Conservation (phyloP, 1,284 basidiomycete species). For the Entoloma clypeatum region DNA sequence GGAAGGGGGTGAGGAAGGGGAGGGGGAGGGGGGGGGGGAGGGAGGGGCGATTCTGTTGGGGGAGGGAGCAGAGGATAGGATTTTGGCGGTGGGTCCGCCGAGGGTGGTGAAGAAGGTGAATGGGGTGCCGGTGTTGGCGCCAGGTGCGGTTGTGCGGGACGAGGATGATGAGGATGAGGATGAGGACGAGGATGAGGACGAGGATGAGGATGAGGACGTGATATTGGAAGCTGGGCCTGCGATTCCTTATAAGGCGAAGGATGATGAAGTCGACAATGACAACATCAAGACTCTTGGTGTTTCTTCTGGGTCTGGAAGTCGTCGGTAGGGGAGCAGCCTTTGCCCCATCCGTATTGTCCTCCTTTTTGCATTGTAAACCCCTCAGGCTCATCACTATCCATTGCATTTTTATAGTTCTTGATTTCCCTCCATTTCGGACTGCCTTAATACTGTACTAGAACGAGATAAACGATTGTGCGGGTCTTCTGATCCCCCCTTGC, state of each 20-base stretch:
- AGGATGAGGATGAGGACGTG: constrained; percentile 21
- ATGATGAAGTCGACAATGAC: constrained; percentile 6
- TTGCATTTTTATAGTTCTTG: constrained; percentile 7
- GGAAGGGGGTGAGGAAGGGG: constrained; percentile 35
- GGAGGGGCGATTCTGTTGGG: constrained; percentile 9
- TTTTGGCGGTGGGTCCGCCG: constrained; percentile 51
- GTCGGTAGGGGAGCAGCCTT: constrained; percentile 12
- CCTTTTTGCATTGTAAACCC: constrained; percentile 5
- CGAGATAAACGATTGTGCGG: no score
- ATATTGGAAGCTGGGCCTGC: constrained; percentile 20
- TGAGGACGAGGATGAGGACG: constrained; percentile 53
- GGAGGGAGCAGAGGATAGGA: constrained; percentile 36
- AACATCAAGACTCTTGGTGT: constrained; percentile 7
- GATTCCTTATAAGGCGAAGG: constrained; percentile 13
- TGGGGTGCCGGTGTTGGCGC: constrained; percentile 27
- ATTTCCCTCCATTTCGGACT: not conserved
- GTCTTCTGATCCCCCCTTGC: no score
- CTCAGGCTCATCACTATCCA: constrained; percentile 3
- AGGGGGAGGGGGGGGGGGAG: constrained; percentile 29
- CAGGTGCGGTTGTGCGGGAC: constrained; percentile 42
- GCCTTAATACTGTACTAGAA: not conserved
- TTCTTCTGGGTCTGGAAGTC: constrained; percentile 15
- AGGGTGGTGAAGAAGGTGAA: constrained; percentile 37
- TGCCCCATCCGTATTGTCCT: constrained; percentile 1
- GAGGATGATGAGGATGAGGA: constrained; percentile 61